Conservation (phyloP, 169 alveolate genomes). For the Cryptosporidium parvum region DNA sequence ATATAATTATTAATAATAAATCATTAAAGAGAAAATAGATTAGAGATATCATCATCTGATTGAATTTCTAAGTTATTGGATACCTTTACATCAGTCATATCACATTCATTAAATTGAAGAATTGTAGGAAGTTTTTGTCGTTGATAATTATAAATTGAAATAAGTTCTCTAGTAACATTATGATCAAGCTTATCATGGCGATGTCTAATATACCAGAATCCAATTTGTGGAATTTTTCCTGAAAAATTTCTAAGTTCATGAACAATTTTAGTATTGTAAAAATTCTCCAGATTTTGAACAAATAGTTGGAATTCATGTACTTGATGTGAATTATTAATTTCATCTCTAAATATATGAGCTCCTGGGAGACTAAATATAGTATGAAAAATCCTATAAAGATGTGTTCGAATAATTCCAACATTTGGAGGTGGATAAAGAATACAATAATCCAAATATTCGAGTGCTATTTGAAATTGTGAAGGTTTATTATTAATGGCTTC, state of each 20-base stretch:
- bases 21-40: not conserved
- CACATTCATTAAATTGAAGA: slow-evolving; percentile 40
- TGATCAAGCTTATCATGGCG: slow-evolving; percentile 50
- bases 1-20: not conserved
- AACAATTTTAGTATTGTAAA: not conserved
- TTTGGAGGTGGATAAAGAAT: slow-evolving; percentile 75
- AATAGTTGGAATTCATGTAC: slow-evolving; percentile 22
- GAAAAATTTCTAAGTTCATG: not conserved
- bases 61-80: slow-evolving; percentile 9
- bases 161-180: slow-evolving; percentile 32
- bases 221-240: slow-evolving; percentile 34
- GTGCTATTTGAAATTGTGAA: slow-evolving; percentile 78
- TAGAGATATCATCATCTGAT: slow-evolving; percentile 13
- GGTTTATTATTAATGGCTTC: slow-evolving; percentile 78
- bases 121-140: slow-evolving; percentile 10
- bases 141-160: slow-evolving; percentile 35
- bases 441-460: slow-evolving; percentile 81
- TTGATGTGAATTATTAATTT: slow-evolving; percentile 38
- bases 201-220: slow-evolving; percentile 74
- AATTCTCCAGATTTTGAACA: not conserved
- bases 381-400: slow-evolving; percentile 57
- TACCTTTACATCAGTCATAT: slow-evolving; percentile 11
- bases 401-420: slow-evolving; percentile 48
- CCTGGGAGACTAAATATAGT: slow-evolving; percentile 60
- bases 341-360: slow-evolving; percentile 34